Base-by-base conservation (phyloP, 2,329 filamentous ascomycete species). In the Fusarium robinianum region DNA sequence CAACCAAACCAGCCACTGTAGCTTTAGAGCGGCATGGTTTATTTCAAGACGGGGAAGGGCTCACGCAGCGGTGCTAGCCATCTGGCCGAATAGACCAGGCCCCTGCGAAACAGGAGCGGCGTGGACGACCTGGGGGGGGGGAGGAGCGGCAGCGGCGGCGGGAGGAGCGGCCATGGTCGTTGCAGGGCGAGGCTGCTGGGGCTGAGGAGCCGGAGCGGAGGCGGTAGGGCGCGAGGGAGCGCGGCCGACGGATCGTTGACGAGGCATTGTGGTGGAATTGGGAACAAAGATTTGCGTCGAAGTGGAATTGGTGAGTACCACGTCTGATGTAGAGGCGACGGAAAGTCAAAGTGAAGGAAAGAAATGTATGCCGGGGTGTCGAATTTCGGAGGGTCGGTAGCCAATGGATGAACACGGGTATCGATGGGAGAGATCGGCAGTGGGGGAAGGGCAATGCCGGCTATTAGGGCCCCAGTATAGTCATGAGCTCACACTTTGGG, bases 21-120 rank as follows among this genome's bases (percentile, higher is more conserved):
- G 11, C 6, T 15, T 29, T 15, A 8, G 5, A 8, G 10, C 16
- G 6, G 18, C n/a, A n/a, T n/a, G n/a, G n/a, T n/a, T n/a, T n/a
- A 12, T 23, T 25, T 41, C 3, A 6, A 17, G 8, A 29, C 9
- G 14, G 5, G 8, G 12, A n/a, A 24, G 12, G 8, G 84, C 90
- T 76, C 85, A 97, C 92, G 94, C 94, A 70, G 94, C 94, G 45
- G 94, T 99, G 67, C 85, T 90, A 58, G 94, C 94, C 88, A 99
- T 96, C 79, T 97, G 90, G 47, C 90, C 92, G 61, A 99, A 90
- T 8, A 99, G 79, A 54, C 94, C 92, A 5, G 90, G 85, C 18
- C 90, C 88, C 57, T 85, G 78, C 40, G 81, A 79, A 71, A 69
- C 37, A 74, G 70, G 33, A 73, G 69, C 40, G 72, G 56, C 58